Evolutionary conservation across 1,139 yeast genomes (phyloP).

Genomic region (Pichia sp.): DNA sequence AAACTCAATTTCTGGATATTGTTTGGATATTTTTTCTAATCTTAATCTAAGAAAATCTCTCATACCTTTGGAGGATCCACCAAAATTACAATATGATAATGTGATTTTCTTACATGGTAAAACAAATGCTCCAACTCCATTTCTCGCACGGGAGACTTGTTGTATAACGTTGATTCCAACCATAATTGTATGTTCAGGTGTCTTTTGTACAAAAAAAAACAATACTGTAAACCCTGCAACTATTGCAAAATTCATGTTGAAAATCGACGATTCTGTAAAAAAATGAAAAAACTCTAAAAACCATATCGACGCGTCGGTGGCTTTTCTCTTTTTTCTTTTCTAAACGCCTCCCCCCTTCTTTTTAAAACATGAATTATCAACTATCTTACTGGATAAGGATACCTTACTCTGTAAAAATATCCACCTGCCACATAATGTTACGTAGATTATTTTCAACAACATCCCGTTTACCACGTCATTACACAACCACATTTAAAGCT

Average conservation of each 20-base stretch:
- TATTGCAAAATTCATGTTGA: neutral
- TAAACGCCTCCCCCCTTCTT: neutral
- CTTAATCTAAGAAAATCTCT: constrained; percentile 57
- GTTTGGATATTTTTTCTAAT: constrained; percentile 50
- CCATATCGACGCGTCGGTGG: neutral
- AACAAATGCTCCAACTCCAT: constrained; percentile 77
- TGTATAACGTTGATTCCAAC: constrained; percentile 42
- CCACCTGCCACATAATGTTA: neutral
- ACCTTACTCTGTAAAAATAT: too few relatives aligned
- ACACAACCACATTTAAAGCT: constrained; percentile 26
- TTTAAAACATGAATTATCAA: too few relatives aligned
- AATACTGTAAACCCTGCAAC: neutral
- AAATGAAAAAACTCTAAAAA: neutral
- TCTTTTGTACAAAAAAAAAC: neutral
- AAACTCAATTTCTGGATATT: constrained; percentile 64
- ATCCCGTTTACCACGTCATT: constrained; percentile 15
- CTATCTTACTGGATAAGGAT: neutral
- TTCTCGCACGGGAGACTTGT: constrained; percentile 53
- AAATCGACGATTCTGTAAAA: neutral
- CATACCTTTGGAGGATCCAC: constrained; percentile 87
- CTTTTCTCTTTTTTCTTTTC: neutral
- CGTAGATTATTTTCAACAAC: constrained; percentile 14
- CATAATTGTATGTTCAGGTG: constrained; percentile 19
- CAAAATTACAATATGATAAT: constrained; percentile 85
- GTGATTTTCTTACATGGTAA: constrained; percentile 68